Conservation (phyloP, 768 basidiomycete genomes). For the Pisolithus albus region DNA sequence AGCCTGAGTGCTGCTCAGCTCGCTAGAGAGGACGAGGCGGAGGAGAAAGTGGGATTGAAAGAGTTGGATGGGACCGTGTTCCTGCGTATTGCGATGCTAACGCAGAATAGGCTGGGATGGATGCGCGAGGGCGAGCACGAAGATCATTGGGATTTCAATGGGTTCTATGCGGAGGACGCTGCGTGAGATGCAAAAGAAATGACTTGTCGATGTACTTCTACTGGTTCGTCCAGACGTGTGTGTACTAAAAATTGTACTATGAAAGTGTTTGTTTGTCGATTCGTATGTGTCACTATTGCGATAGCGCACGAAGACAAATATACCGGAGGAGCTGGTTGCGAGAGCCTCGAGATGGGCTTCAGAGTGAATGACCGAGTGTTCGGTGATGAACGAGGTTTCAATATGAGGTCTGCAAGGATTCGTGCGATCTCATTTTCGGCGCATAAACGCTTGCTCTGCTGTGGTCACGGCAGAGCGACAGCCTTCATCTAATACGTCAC, state of each 20-base stretch:
- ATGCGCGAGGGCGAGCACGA: constrained; percentile 28
- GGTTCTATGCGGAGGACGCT: constrained; percentile 11
- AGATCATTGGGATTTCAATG: constrained; percentile 25
- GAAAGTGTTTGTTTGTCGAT: constrained; percentile 28
- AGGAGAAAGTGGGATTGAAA: constrained; percentile 8
- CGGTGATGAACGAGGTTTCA: constrained; percentile 24
- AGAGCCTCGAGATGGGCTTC: too few relatives aligned
- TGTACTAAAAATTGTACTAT: too few relatives aligned
- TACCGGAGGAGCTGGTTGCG: constrained; percentile 42
- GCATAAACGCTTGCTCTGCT: constrained; percentile 38
- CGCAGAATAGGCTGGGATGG: constrained; percentile 27
- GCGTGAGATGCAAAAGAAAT: background rate
- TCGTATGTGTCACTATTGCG: constrained; percentile 46
- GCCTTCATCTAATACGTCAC: constrained; percentile 27
- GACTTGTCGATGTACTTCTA: too few relatives aligned
- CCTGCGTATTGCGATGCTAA: constrained; percentile 20
- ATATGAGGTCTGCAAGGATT: constrained; percentile 31
- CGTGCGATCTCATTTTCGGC: constrained; percentile 39
- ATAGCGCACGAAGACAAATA: constrained; percentile 51
- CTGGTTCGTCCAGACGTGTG: too few relatives aligned
- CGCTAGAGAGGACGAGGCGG: constrained; percentile 8
- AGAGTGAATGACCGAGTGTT: background rate
- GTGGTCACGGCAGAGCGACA: constrained; percentile 32
- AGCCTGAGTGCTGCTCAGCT: background rate
- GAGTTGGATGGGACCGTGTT: constrained; percentile 23